Base-by-base conservation (phyloP, 352 stramenopile species). In the Pythium brassicae region DNA sequence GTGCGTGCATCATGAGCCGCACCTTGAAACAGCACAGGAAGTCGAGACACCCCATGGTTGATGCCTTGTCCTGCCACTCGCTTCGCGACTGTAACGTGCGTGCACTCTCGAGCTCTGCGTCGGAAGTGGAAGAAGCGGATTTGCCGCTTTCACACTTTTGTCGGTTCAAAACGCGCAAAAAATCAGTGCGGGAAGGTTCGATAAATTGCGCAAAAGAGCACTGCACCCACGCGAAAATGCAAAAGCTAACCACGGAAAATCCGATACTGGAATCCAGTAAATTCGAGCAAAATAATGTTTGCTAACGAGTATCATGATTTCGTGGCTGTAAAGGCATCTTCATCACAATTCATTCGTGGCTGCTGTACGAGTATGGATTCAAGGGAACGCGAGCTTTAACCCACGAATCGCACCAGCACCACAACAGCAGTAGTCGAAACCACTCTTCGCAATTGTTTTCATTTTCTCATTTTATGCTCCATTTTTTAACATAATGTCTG, bases 1-100 rank as follows among this genome's bases (percentile, higher is more conserved):
- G 37, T 35, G 39, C 46, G 2, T 34, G 29, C n/a, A 43, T n/a
- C 12, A 43, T 7, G 37, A 43, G 12, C 39, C 57, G 27, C 57
- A 74, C 68, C 71, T 79, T 78, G 59, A 85, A 91, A 59, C 79
- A 90, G 45, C 61, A 69, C 48, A 75, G 71, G 51, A 89, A 88
- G 53, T 86, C 72, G 48, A 91, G 57, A 58, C 81, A 91, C 61
- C 76, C 68, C 81, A 91, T 91, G 34, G 34, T 20, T 40, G 12
- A 25, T 39, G 42, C 39, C 17, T 10, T 22, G 3, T 5, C 12
- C 7, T 32, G 22, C 14, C 20, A 43, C 14, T 20, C 37, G 17
- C 29, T 17, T 11, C 2, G 32, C 32, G 32, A 37, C 32, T 37
- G 32, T 3, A 37, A 37, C 32, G 9, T 8, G 32, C 32, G 9